Conservation (phyloP, 2,329 filamentous ascomycete genomes). For the Penicillium brevicompactum region DNA sequence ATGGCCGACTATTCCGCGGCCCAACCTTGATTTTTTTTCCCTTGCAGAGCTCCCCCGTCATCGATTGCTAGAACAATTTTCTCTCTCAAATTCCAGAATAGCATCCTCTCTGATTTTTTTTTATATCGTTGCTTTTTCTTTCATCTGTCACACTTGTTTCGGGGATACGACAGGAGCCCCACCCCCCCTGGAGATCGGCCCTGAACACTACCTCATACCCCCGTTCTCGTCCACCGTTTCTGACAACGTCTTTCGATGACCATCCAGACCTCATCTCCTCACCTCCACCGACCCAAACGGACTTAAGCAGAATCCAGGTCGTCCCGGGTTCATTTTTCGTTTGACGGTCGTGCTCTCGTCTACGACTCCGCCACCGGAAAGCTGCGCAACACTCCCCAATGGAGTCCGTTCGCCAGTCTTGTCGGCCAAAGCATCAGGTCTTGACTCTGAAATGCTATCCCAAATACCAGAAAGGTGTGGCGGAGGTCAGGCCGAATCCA, state of each 20-base stretch:
- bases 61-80: not conserved
- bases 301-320: not conserved
- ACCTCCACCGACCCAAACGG: not conserved
- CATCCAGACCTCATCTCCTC: slow-evolving; percentile 1
- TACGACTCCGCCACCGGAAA: slow-evolving; percentile 5
- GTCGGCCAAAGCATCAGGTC: slow-evolving; percentile 94
- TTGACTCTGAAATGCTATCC: slow-evolving; percentile 96
- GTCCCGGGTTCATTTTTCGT: not conserved
- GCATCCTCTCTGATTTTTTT: not conserved
- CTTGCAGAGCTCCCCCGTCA: not conserved
- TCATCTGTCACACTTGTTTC: not conserved
- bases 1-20: not conserved
- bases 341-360: slow-evolving; percentile 5
- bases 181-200: slow-evolving; percentile 28
- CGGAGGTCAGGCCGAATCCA: slow-evolving; percentile 92
- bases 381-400: slow-evolving; percentile 38
- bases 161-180: slow-evolving; percentile 14
- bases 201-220: slow-evolving; percentile 28
- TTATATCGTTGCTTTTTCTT: not conserved
- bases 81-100: not conserved
- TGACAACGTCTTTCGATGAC: slow-evolving; percentile 19
- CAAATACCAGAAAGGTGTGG: slow-evolving; percentile 83
- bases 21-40: slow-evolving; percentile 3
- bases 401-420: slow-evolving; percentile 61
- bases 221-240: slow-evolving; percentile 24